These are phyloP conservation scores for Rhodomyrtus tomentosa DNA, from an alignment of 345 rosid genomes.

Conservation along the genomic window DNA sequence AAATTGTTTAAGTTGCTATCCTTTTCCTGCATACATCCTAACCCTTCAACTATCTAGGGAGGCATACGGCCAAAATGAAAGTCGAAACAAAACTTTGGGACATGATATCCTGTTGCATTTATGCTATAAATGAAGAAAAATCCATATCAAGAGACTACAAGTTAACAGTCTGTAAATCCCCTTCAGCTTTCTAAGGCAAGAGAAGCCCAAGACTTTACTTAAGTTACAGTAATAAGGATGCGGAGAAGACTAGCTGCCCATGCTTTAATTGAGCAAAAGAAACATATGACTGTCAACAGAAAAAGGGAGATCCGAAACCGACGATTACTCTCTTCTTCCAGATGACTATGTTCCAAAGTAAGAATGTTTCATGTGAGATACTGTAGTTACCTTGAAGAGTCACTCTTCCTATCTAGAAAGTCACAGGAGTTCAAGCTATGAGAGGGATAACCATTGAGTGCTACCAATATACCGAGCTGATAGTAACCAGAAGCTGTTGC, in stretches of 20 bases:
- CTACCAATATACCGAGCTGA: slow-evolving; percentile 88
- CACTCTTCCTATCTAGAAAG: slow-evolving; percentile 30
- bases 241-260: background rate
- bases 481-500: slow-evolving; percentile 96
- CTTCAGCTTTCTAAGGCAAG: background rate
- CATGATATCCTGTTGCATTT: background rate
- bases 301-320: background rate
- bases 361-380: background rate
- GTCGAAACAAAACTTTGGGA: background rate
- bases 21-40: background rate
- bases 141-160: background rate
- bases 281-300: background rate
- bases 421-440: slow-evolving; percentile 26
- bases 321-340: background rate
- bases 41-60: background rate
- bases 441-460: slow-evolving; percentile 45
- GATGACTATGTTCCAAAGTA: background rate
- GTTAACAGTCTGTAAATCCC: slow-evolving; percentile 1
- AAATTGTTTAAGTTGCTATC: background rate
- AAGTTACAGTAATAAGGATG: background rate
- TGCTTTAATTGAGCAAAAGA: background rate
- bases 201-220: background rate
- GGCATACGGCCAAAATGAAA: background rate
- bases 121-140: background rate
- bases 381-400: slow-evolving; percentile 43